These are phyloP conservation scores for Aspergillus cejpii DNA, from an alignment of 2,329 filamentous ascomycete species.

Conservation along the genomic window DNA sequence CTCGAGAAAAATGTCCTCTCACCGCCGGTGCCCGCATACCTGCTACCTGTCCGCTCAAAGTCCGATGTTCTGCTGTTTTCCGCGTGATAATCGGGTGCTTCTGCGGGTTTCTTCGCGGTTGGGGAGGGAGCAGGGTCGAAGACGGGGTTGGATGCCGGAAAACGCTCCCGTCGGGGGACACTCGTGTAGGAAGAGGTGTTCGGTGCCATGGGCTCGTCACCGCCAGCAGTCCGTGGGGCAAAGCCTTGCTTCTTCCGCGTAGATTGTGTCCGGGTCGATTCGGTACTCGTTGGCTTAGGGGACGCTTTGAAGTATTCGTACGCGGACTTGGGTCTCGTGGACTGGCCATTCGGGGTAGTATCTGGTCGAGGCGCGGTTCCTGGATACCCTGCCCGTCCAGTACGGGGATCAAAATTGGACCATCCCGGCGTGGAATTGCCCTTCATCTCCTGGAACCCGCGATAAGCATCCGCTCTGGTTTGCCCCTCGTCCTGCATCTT, in stretches of 20 bases:
- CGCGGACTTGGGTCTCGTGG: slow-evolving; percentile 33
- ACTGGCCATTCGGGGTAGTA: slow-evolving; percentile 18
- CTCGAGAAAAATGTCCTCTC: slow-evolving; percentile 53
- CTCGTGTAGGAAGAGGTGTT: slow-evolving; percentile 47
- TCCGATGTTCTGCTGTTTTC: slow-evolving; percentile 32
- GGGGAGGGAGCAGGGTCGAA: slow-evolving; percentile 38
- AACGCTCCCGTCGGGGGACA: slow-evolving; percentile 30
- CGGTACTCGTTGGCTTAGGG: slow-evolving; percentile 29
- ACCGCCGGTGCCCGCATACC: slow-evolving; percentile 49
- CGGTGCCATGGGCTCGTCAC: slow-evolving; percentile 52
- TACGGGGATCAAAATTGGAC: slow-evolving; percentile 38
- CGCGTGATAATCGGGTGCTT: slow-evolving; percentile 25
- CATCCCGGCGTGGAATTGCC: slow-evolving; percentile 26
- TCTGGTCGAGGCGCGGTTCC: slow-evolving; percentile 21
- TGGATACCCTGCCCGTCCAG: slow-evolving; percentile 23
- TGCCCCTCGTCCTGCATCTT: slow-evolving; percentile 36
- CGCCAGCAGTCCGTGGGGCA: slow-evolving; percentile 52
- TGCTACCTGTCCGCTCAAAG: slow-evolving; percentile 48
- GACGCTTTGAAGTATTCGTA: slow-evolving; percentile 35
- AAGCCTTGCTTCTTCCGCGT: slow-evolving; percentile 52
- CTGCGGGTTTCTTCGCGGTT: slow-evolving; percentile 38
- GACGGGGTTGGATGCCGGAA: slow-evolving; percentile 26
- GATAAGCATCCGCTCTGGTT: slow-evolving; percentile 41
- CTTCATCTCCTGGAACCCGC: slow-evolving; percentile 44
- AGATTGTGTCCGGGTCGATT: slow-evolving; percentile 34